Base-by-base conservation (phyloP, 2,329 filamentous ascomycete species). In the Fusarium mangiferae region DNA sequence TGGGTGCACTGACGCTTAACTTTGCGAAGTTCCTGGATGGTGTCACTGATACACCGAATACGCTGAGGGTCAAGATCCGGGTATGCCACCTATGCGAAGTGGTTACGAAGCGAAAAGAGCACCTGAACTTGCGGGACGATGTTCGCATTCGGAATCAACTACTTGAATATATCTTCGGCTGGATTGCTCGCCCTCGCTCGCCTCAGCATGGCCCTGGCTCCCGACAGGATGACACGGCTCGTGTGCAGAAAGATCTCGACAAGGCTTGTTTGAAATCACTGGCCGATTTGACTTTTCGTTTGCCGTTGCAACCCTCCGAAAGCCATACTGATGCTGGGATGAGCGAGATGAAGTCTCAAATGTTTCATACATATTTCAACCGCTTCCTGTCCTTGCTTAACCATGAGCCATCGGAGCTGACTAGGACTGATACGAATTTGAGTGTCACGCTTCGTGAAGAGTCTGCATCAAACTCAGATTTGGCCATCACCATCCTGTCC, bases 311-410 rank as follows among this genome's bases (percentile, higher is more conserved):
- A 73, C 90, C 91, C 4, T 87, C 87, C 4, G 91, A 93, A 59
- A 89, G 88, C 10, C 90, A 91, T 73, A 90, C 86, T 18, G 91
- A 93, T 80, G 90, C 89, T 4, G 89, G 90, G 49, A 90, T 89
- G 60, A 92, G 90, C 73, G 91, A 92, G 79, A 85, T 91, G 59
- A 93, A 93, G 78, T 91, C 90, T 2, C 89, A 92, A 76, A 90
- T 93, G 88, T 93, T 93, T 77, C 90, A 92, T 70, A 90, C 88
- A 12, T 93, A 93, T 79, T 93, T 93, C 81, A 92, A 91, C 70
- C 86, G 90, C 13, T 93, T 93, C 76, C 83, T 93, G 26, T 91
- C 90, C 1, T 82, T 93, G 9, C 83, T 93, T 35, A 91, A 91
- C 68, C 85, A 89, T 56, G 90, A 92, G 62, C 81, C 85, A 1